Conservation (phyloP, 129 eudicot genomes). For the Solidago caesia region DNA sequence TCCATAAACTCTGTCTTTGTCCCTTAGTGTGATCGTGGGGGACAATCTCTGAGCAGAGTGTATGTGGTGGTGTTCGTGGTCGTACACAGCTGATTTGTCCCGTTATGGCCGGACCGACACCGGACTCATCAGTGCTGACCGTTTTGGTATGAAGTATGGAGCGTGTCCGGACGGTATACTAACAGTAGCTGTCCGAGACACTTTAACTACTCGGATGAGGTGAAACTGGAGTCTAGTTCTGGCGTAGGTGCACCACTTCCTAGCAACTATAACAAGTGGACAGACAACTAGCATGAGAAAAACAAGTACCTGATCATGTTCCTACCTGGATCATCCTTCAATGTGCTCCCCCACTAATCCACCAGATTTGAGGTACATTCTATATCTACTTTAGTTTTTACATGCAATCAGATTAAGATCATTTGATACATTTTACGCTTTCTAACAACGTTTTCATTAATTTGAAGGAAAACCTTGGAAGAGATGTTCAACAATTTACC, state of each 20-base stretch:
- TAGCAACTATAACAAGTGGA: not conserved
- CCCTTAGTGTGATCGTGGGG: no score
- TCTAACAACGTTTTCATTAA: not conserved
- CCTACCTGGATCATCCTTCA: not conserved
- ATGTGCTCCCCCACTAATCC: slow-evolving; percentile 6
- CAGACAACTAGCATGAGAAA: not conserved
- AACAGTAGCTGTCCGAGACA: not conserved
- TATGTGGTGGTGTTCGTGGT: no score
- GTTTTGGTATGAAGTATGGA: no score
- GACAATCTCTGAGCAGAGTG: no score
- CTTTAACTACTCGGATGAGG: not conserved
- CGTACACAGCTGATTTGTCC: no score
- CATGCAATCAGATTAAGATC: no score
- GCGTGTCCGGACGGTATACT: no score
- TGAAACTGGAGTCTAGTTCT: not conserved
- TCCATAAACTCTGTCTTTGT: no score
- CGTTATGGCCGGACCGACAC: no score
- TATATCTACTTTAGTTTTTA: not conserved
- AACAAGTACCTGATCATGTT: not conserved
- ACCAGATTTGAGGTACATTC: not conserved
- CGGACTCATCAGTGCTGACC: no score
- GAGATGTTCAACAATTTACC: not conserved
- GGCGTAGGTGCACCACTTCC: not conserved
- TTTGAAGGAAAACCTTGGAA: not conserved
- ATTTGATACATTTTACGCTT: not conserved